Percentiles rank a stretch among this genome's conserved stretches.
Conservation (phyloP, 2,329 filamentous ascomycete species). For the Acrodontium crateriforme region DNA sequence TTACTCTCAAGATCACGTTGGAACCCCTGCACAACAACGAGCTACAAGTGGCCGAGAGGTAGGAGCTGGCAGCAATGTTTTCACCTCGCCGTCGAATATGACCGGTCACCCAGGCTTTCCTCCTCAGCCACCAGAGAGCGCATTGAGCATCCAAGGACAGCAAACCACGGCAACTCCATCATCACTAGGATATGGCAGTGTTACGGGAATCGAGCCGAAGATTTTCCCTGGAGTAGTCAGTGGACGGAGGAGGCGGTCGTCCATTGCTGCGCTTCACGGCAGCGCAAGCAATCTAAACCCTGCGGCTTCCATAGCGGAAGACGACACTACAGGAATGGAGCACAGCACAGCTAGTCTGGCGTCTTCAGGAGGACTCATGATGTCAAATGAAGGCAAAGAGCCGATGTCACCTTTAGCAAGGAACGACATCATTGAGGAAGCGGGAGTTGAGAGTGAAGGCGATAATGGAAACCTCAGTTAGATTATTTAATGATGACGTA, state of each 20-base stretch:
- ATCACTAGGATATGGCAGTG: constrained; percentile 31
- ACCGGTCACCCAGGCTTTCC: constrained; percentile 5
- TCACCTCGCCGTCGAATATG: constrained; percentile 3
- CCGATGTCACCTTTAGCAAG: constrained; percentile 1
- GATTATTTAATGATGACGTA: too few relatives aligned
- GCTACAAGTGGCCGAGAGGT: constrained; percentile 1
- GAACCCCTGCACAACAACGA: background rate
- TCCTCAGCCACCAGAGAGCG: constrained; percentile 7
- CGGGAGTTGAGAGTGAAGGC: constrained; percentile 5
- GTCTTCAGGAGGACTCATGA: background rate
- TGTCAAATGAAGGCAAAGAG: background rate
- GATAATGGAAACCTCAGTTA: too few relatives aligned
- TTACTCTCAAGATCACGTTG: background rate
- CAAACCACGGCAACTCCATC: constrained; percentile 27
- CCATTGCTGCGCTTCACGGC: constrained; percentile 1
- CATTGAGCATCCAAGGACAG: constrained; percentile 3
- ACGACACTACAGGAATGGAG: background rate
- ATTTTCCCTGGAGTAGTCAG: constrained; percentile 60
- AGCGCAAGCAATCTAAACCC: too few relatives aligned
- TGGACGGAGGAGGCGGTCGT: constrained; percentile 21
- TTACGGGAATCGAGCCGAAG: constrained; percentile 46
- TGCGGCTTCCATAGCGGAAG: background rate
- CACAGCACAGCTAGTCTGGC: background rate
- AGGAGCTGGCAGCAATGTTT: constrained; percentile 3
- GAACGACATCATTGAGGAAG: constrained; percentile 5